Base-by-base conservation (phyloP, 2,329 filamentous ascomycete genomes). In the Raffaelea albimanens region DNA sequence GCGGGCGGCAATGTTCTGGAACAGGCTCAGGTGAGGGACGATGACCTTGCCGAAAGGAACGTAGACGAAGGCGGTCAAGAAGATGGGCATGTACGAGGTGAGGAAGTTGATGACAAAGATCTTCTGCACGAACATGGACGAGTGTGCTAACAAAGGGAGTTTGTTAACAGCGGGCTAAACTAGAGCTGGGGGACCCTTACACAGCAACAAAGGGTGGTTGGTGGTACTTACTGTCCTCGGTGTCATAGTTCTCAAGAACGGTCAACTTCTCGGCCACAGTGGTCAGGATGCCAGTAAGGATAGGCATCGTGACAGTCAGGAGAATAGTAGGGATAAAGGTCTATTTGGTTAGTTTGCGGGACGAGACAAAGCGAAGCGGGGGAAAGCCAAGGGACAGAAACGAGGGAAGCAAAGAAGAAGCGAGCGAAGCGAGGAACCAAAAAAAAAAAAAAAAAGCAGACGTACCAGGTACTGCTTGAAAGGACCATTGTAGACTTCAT, bases 201-300 rank as follows among this genome's bases (percentile, higher is more conserved):
- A n/a, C n/a, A n/a, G n/a, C n/a, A n/a, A n/a, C n/a, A n/a, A n/a
- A n/a, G n/a, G n/a, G n/a, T n/a, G n/a, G n/a, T n/a, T n/a, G n/a
- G n/a, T n/a, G n/a, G n/a, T n/a, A n/a, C n/a, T n/a, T 56, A 80
- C 77, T 67, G 55, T 90, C 87, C 49, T 85, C 77, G 0, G 88
- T 97, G 57, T 90, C 85, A 62, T 97, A 95, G 60, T 98, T 98
- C 60, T 98, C 93, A 55, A 82, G 81, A 14, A 88, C 73, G 0
- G 85, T 96, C 38, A 98, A 70, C 29, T 70, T 76, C 16, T 83
- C 83, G 4, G 91, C 93, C 54, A 93, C 77, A 25, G 69, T 74
- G 20, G 86, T 94, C 7, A 98, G 72, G 18, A 90, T 65, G 1
- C 80, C 75, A 1, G 82, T 87, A 43, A 96, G 76, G 0, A 88